Conservation (phyloP, 805 yeast genomes). For the Ogataea parapolymorpha region DNA sequence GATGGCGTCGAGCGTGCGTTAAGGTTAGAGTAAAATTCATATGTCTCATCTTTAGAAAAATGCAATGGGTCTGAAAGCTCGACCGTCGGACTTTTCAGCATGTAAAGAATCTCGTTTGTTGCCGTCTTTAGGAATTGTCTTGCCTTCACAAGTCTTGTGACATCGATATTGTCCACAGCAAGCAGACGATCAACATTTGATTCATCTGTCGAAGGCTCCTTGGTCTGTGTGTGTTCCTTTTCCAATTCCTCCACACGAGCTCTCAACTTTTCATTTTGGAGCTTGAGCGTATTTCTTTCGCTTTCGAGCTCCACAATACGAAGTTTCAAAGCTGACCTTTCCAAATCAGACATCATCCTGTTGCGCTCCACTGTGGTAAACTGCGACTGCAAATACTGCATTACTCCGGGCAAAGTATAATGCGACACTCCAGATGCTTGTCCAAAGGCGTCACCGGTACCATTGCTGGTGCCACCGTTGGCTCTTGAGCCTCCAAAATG, state of each 20-base stretch:
- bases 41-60: conserved; percentile 19
- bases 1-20: conserved; percentile 1
- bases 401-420: conserved; percentile 55
- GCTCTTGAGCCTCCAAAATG: conserved; percentile 14
- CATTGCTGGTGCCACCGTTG: conserved; percentile 10
- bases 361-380: conserved; percentile 44
- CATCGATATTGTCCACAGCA: conserved; percentile 25
- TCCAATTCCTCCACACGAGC: conserved; percentile 39
- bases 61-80: conserved; percentile 30
- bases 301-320: conserved; percentile 50
- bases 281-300: conserved; percentile 44
- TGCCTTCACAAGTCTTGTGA: conserved; percentile 30
- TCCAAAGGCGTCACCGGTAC: not conserved
- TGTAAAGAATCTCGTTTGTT: conserved; percentile 35
- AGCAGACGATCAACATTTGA: conserved; percentile 13
- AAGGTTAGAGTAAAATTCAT: conserved; percentile 15
- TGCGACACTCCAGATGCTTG: conserved; percentile 15
- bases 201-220: not conserved
- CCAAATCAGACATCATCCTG: conserved; percentile 51
- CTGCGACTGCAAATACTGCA: conserved; percentile 56
- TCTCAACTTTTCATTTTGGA: conserved; percentile 40
- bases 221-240: conserved; percentile 21
- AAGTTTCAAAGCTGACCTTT: conserved; percentile 48
- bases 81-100: conserved; percentile 33
- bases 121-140: conserved; percentile 34